Base-by-base conservation (phyloP, 2,329 filamentous ascomycete genomes). In the Orbilia ellipsospora region DNA sequence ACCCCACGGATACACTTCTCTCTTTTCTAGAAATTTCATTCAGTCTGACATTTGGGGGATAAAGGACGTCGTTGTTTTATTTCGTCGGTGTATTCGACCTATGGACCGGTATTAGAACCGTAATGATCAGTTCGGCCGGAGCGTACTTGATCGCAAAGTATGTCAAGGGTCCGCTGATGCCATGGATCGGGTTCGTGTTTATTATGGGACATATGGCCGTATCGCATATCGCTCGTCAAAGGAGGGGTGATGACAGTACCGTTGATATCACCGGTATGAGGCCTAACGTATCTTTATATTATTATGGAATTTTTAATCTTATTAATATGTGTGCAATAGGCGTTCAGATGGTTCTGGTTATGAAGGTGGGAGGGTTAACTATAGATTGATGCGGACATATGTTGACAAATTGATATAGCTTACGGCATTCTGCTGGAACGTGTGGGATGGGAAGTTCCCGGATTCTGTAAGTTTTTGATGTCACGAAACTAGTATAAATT, bases 291-390 rank as follows among this genome's bases (percentile, higher is more conserved):
- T 59, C 18, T 48, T 44, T 7, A n/a, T 15, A n/a, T 16, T 78
- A 75, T 36, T 42, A 48, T 62, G 20, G 40, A 31, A 13, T 12
- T 7, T 48, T 44, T 26, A 0, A 16, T 23, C 64, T 60, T 10
- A 68, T n/a, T 4, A 10, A 16, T 18, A 10, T 20, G n/a, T n/a
- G 16, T 54, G 50, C 23, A 52, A 69, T 31, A 75, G 83, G 91
- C 48, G 93, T 94, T 0, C 95, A 99, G 83, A 99, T 99, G 95
- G 95, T 99, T 40, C 84, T 98, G 79, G 90, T 98, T 77, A 99
- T 99, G 93, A 99, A 99, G 83, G 81, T 81, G 74, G 16, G 77
- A 65, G 54, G 54, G 18, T 16, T 18, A 10, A 2, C 8, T 36
- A 2, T 1, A 36, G 10, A 36, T 36, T 7, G 8, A 36, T 7